Conservation (phyloP, 345 rosid species). For the Geranium rotundifolium region DNA sequence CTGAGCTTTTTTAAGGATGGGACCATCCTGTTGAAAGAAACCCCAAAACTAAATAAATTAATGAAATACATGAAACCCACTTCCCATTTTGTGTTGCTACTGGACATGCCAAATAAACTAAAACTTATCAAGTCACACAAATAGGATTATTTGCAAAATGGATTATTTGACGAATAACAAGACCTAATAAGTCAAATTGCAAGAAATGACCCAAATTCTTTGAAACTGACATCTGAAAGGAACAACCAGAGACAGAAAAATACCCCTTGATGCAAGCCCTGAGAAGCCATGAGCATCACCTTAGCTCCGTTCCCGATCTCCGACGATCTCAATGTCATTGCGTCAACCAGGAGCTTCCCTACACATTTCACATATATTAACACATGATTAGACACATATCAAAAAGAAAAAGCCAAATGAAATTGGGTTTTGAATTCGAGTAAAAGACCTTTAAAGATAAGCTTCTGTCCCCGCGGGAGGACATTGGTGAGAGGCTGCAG, state of each 20-base stretch:
- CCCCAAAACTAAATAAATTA: not conserved
- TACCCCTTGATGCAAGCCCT: slow-evolving; percentile 97
- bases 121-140: not conserved
- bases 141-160: not conserved
- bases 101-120: not conserved
- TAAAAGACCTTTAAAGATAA: slow-evolving; percentile 63
- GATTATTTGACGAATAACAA: not conserved
- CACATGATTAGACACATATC: slow-evolving; percentile 1
- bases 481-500: slow-evolving; percentile 82
- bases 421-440: not conserved
- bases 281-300: slow-evolving; percentile 83
- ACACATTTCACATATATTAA: not conserved
- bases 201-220: not conserved
- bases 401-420: not conserved
- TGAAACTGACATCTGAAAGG: not conserved
- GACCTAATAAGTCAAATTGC: not conserved
- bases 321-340: slow-evolving; percentile 49
- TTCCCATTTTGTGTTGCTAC: not conserved
- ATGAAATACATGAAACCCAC: not conserved
- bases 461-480: slow-evolving; percentile 91
- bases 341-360: slow-evolving; percentile 76
- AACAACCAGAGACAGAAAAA: not conserved
- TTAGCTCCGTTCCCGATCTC: slow-evolving; percentile 57
- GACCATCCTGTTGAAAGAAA: slow-evolving; percentile 46
- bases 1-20: slow-evolving; percentile 52